These are phyloP conservation scores for Irpex lacteus DNA, from an alignment of 1,284 basidiomycete genomes.

Conservation along the genomic window DNA sequence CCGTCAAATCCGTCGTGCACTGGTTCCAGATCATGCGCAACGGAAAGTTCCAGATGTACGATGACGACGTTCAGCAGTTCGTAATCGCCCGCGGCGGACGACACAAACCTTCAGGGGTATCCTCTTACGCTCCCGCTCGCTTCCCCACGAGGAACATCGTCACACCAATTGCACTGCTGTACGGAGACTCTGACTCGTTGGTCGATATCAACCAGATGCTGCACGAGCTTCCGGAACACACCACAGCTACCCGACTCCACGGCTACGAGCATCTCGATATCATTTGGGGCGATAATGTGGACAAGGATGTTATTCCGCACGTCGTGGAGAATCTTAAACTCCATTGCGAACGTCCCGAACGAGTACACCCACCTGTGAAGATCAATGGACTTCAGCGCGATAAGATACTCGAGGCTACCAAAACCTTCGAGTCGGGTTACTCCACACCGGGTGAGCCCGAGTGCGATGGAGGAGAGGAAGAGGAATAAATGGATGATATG, in stretches of 20 bases:
- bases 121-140: constrained; percentile 59
- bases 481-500: not conserved
- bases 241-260: constrained; percentile 48
- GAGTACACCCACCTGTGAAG: constrained; percentile 21
- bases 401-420: not conserved
- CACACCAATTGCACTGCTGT: constrained; percentile 71
- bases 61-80: constrained; percentile 57
- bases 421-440: not conserved
- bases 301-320: constrained; percentile 71
- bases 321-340: constrained; percentile 54
- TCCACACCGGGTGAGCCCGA: not conserved
- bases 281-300: constrained; percentile 69
- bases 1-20: constrained; percentile 80
- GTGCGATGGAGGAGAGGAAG: not conserved
- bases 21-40: constrained; percentile 90
- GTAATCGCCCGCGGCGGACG: constrained; percentile 20
- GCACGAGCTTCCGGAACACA: constrained; percentile 60
- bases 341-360: constrained; percentile 35
- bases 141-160: constrained; percentile 82
- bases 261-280: constrained; percentile 78
- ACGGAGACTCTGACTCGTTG: constrained; percentile 69
- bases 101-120: constrained; percentile 28
- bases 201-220: constrained; percentile 77
- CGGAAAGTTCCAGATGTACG: constrained; percentile 77
- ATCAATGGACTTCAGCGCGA: constrained; percentile 3